Percentiles rank a stretch among this genome's conserved stretches.
Evolutionary conservation across 1,139 yeast species (phyloP).

Genomic region (Taphrina populina): DNA sequence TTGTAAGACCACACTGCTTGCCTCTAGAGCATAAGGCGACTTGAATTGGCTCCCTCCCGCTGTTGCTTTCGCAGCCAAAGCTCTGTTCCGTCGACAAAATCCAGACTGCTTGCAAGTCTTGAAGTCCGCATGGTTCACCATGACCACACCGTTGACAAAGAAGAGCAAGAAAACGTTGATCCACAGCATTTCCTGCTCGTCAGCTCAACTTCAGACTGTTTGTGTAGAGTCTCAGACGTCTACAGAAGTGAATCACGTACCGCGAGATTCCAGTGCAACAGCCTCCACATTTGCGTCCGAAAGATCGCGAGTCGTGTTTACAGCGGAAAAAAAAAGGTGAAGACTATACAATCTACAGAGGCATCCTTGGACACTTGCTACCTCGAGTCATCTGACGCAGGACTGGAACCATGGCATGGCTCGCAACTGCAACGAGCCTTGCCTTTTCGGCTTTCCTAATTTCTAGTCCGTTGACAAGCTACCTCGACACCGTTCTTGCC

Average conservation of each 20-base stretch:
- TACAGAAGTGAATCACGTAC: too few species aligned
- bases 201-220: too few species aligned
- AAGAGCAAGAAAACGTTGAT: slow-evolving; percentile 1
- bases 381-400: too few species aligned
- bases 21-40: slow-evolving; percentile 59
- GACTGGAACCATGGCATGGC: too few species aligned
- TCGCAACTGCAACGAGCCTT: too few species aligned
- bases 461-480: slow-evolving; percentile 64
- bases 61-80: slow-evolving; percentile 58
- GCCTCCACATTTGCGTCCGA: too few species aligned
- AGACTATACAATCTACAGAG: too few species aligned
- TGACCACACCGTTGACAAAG: slow-evolving; percentile 40
- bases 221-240: too few species aligned
- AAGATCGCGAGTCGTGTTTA: too few species aligned
- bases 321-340: too few species aligned
- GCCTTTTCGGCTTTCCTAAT: slow-evolving; percentile 28
- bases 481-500: slow-evolving; percentile 74
- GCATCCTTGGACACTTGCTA: too few species aligned
- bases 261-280: too few species aligned
- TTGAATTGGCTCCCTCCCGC: slow-evolving; percentile 42
- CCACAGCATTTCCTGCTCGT: slow-evolving; percentile 10
- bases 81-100: slow-evolving; percentile 78
- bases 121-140: slow-evolving; percentile 70
- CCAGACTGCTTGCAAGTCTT: slow-evolving; percentile 80
- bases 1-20: slow-evolving; percentile 46